Conservation (phyloP, 352 stramenopile genomes). For the Plasmopara viticola region DNA sequence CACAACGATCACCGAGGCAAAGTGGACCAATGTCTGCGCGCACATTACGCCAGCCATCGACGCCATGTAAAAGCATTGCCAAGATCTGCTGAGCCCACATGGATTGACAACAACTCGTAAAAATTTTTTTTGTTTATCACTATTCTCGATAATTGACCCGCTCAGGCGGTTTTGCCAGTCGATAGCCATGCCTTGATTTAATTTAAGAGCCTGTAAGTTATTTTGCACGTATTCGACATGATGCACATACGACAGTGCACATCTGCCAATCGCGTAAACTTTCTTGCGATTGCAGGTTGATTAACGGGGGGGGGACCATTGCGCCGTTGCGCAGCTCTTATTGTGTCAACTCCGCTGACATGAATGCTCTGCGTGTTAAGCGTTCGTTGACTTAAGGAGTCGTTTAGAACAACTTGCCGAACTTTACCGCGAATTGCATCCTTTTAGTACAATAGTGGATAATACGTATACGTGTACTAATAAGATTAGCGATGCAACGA, state of each 20-base stretch:
- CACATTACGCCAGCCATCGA: conserved; percentile 2
- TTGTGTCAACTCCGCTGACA: neutral
- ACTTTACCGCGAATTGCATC: neutral
- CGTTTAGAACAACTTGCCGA: neutral
- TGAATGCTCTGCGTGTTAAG: conserved; percentile 3
- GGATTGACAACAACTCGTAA: conserved; percentile 10
- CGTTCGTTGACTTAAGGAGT: conserved; percentile 10
- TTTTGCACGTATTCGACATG: neutral
- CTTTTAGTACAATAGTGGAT: neutral
- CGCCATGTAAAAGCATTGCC: conserved; percentile 11
- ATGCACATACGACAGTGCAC: neutral
- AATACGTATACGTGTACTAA: neutral
- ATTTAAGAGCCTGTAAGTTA: too few species aligned
- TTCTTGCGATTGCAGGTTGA: conserved; percentile 16
- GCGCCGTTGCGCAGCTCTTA: conserved; percentile 12
- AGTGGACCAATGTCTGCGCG: conserved; percentile 11
- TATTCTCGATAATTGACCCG: neutral
- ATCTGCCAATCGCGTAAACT: conserved; percentile 12
- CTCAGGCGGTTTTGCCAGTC: conserved; percentile 6
- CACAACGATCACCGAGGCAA: conserved; percentile 20
- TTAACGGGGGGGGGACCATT: conserved; percentile 13
- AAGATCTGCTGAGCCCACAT: conserved; percentile 16
- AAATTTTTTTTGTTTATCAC: neutral
- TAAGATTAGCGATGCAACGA: conserved; percentile 9
- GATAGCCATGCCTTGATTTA: conserved; percentile 1